Evolutionary conservation across 257 asterid species (phyloP).

Genomic region (Leonotis leonurus): DNA sequence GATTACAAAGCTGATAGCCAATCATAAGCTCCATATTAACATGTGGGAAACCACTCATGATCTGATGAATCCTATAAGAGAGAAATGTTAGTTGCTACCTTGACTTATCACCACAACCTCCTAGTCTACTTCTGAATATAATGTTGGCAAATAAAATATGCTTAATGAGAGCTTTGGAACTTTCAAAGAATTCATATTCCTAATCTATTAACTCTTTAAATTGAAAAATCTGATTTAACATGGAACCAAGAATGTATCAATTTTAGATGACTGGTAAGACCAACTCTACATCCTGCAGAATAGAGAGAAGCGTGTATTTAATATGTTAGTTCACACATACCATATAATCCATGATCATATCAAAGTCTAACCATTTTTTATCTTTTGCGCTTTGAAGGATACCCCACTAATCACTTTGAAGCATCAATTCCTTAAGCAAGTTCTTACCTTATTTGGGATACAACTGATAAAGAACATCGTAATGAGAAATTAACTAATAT

Average conservation of each 20-base stretch:
- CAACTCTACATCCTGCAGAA: not conserved
- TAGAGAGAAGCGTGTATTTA: not conserved
- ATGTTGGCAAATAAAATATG: not conserved
- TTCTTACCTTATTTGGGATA: not conserved
- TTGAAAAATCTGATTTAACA: slow-evolving; percentile 10
- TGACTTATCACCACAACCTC: not conserved
- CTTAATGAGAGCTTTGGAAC: not conserved
- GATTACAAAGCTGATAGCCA: not conserved
- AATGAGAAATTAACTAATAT: not conserved
- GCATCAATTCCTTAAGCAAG: not conserved
- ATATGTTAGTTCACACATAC: not conserved
- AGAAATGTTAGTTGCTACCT: not conserved
- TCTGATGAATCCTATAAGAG: not conserved
- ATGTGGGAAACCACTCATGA: not conserved
- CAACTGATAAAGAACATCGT: not conserved
- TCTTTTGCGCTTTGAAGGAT: not conserved
- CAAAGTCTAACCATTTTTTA: not conserved
- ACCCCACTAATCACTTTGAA: not conserved
- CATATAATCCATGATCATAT: not conserved
- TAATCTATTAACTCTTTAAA: not conserved
- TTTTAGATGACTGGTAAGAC: slow-evolving; percentile 1
- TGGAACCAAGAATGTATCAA: not conserved
- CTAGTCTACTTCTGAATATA: not conserved
- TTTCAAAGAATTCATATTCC: not conserved
- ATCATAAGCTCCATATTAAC: not conserved